phyloP scores from a whole-genome alignment of 345 rosid genomes.

The Populus deltoides region DNA sequence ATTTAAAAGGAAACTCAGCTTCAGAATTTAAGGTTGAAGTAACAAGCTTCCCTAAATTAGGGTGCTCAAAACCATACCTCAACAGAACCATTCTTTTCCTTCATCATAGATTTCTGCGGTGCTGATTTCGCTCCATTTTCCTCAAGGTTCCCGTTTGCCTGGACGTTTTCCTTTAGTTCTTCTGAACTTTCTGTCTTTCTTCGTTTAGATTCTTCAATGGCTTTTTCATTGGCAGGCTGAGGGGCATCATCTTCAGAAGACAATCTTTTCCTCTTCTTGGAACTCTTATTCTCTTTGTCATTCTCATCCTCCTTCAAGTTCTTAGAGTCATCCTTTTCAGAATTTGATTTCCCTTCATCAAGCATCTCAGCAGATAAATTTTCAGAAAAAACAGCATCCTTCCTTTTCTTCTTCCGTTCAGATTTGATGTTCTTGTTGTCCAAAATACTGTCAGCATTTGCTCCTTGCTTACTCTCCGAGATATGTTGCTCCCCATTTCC shows the following conservation, averaged over 20 bases:
- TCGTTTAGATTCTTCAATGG: conserved; percentile 41
- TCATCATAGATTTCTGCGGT: conserved; percentile 30
- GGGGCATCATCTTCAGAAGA: conserved; percentile 45
- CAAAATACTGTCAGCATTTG: neutral
- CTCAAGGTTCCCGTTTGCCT: conserved; percentile 37
- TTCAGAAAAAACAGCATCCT: conserved; percentile 11
- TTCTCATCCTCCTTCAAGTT: conserved; percentile 18
- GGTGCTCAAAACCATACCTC: conserved; percentile 41
- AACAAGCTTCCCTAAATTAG: neutral
- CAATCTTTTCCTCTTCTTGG: conserved; percentile 75
- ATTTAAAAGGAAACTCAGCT: neutral
- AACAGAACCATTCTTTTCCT: conserved; percentile 47
- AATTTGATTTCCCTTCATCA: conserved; percentile 16
- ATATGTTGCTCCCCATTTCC: conserved; percentile 15
- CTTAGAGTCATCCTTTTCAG: conserved; percentile 19
- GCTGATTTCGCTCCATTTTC: conserved; percentile 42
- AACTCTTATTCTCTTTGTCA: conserved; percentile 32
- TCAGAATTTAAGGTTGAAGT: neutral
- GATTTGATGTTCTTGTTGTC: conserved; percentile 20
- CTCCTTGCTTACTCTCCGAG: conserved; percentile 8
- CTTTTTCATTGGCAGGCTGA: conserved; percentile 26
- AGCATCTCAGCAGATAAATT: neutral
- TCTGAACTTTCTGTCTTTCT: conserved; percentile 43
- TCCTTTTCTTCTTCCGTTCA: conserved; percentile 21
- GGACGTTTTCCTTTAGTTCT: conserved; percentile 13